A percentile compares a stretch with the other conserved stretches of the same genome.
phyloP scores from a whole-genome alignment of 192 early-diverging fungal species.

The Podila epigama region DNA sequence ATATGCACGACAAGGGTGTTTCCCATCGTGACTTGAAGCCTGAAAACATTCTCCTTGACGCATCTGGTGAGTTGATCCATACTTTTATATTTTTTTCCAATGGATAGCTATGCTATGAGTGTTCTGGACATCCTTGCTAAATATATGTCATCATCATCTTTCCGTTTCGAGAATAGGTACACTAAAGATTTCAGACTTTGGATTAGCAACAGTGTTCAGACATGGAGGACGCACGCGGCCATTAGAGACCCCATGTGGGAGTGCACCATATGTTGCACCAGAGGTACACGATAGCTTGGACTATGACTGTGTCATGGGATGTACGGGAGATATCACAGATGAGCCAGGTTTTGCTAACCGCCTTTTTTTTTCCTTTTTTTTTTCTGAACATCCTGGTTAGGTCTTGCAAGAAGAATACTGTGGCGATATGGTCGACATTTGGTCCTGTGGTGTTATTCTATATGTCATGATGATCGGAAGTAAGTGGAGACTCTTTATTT shows the following conservation, averaged over 20 bases:
- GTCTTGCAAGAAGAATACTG: constrained; percentile 63
- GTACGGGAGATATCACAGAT: no score
- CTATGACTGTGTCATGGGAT: not conserved
- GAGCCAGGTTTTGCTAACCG: no score
- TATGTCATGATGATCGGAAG: constrained; percentile 75
- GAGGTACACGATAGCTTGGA: constrained; percentile 42
- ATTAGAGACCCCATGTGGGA: constrained; percentile 74
- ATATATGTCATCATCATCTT: not conserved
- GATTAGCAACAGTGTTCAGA: constrained; percentile 71
- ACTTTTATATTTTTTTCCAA: not conserved
- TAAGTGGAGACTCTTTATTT: constrained; percentile 24
- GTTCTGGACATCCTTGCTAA: not conserved
- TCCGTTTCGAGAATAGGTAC: constrained; percentile 53
- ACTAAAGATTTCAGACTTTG: constrained; percentile 79
- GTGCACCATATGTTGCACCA: constrained; percentile 75
- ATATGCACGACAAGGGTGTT: constrained; percentile 38
- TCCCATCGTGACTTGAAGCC: constrained; percentile 83
- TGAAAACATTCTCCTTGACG: constrained; percentile 63
- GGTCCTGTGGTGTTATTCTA: constrained; percentile 75
- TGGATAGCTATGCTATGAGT: not conserved
- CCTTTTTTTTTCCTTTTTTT: no score
- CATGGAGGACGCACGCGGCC: constrained; percentile 60
- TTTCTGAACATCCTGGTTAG: constrained; percentile 26
- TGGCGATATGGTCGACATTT: constrained; percentile 71
- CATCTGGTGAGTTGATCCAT: constrained; percentile 30